Percentiles rank a stretch among this genome's conserved stretches.
Evolutionary conservation across 192 early-diverging fungal species (phyloP).

Genomic region (Mortierella antarctica): DNA sequence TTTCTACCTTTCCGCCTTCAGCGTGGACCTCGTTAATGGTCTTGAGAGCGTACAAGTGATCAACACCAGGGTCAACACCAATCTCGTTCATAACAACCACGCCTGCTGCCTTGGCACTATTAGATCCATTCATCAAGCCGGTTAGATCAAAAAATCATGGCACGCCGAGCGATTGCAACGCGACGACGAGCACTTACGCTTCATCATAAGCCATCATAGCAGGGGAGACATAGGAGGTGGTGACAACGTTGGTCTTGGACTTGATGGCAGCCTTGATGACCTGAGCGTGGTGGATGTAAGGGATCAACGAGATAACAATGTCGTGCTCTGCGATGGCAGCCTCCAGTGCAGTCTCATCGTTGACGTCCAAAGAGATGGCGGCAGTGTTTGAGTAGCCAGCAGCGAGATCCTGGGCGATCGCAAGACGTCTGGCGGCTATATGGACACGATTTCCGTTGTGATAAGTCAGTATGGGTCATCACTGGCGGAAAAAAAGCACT

Average conservation of each 20-base stretch:
- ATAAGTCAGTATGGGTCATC: slow-evolving; percentile 14
- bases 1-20: slow-evolving; percentile 79
- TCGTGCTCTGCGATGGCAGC: slow-evolving; percentile 86
- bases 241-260: slow-evolving; percentile 94
- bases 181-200: slow-evolving; percentile 62
- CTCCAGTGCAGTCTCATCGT: slow-evolving; percentile 77
- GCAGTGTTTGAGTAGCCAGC: slow-evolving; percentile 68
- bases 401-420: slow-evolving; percentile 78
- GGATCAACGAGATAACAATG: slow-evolving; percentile 91
- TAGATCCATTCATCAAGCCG: background rate
- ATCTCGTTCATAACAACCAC: slow-evolving; percentile 98
- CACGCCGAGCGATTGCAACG: background rate
- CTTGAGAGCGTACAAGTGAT: slow-evolving; percentile 93
- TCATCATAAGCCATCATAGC: slow-evolving; percentile 92
- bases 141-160: background rate
- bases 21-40: slow-evolving; percentile 91
- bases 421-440: slow-evolving; percentile 79
- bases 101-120: slow-evolving; percentile 84
- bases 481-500: background rate
- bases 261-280: slow-evolving; percentile 94
- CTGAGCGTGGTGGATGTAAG: slow-evolving; percentile 88
- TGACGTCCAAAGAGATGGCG: slow-evolving; percentile 83
- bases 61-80: slow-evolving; percentile 97
- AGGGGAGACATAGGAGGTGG: slow-evolving; percentile 96
- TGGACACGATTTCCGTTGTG: background rate